phyloP scores from a whole-genome alignment of 768 basidiomycete genomes.

The Tylopilus intermedius region DNA sequence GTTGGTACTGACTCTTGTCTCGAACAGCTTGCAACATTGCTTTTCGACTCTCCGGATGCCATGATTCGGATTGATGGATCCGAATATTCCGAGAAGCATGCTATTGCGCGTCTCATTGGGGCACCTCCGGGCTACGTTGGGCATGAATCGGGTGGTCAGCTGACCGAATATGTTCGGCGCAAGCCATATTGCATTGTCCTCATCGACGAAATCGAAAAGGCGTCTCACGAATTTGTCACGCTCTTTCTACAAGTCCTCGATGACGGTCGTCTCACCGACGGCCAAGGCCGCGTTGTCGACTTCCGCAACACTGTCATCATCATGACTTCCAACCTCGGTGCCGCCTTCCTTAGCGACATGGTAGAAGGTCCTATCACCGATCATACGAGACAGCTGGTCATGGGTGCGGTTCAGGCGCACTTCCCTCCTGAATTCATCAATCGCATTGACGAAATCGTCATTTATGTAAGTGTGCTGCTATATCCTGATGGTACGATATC shows the following conservation, averaged over 20 bases:
- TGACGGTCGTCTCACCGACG: constrained; percentile 87
- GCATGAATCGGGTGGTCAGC: constrained; percentile 82
- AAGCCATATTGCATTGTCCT: constrained; percentile 86
- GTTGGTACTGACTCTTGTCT: background rate
- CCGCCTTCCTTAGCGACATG: constrained; percentile 70
- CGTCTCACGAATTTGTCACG: constrained; percentile 69
- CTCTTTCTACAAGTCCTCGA: constrained; percentile 83
- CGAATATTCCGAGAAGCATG: constrained; percentile 85
- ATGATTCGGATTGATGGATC: constrained; percentile 92
- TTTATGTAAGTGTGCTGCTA: constrained; percentile 43
- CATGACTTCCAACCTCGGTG: constrained; percentile 91
- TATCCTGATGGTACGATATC: constrained; percentile 2
- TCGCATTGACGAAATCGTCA: constrained; percentile 80
- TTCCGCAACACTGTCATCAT: constrained; percentile 91
- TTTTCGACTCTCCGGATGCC: constrained; percentile 88
- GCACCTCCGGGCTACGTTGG: constrained; percentile 88
- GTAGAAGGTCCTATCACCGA: constrained; percentile 63
- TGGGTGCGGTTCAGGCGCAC: constrained; percentile 73
- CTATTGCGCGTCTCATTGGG: constrained; percentile 65
- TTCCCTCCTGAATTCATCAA: constrained; percentile 94
- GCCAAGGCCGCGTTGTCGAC: constrained; percentile 84
- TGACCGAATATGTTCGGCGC: constrained; percentile 89
- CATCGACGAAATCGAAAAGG: constrained; percentile 90
- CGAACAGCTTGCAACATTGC: constrained; percentile 70
- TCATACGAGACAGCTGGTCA: constrained; percentile 60